Evolutionary conservation across 2,329 filamentous ascomycete species (phyloP).

Genomic region (Parastagonospora nodorum): DNA sequence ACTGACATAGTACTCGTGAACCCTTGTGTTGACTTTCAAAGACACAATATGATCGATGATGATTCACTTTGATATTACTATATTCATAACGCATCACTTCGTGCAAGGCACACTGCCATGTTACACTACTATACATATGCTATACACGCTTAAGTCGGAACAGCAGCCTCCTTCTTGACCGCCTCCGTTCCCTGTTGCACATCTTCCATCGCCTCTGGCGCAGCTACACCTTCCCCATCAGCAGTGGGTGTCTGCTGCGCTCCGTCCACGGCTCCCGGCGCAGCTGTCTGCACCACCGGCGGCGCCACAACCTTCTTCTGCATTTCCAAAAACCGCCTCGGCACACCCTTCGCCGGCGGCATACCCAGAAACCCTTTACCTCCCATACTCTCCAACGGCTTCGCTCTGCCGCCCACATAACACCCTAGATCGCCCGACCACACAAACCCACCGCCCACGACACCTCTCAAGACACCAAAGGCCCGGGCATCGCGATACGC

Average conservation of each 20-base stretch:
- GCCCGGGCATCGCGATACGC: conserved; percentile 79
- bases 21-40: too few species aligned
- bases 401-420: conserved; percentile 71
- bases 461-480: conserved; percentile 79
- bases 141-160: not conserved
- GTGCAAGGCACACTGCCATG: not conserved
- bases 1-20: too few species aligned
- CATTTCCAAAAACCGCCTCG: conserved; percentile 68
- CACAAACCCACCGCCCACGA: conserved; percentile 73
- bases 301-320: conserved; percentile 14
- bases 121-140: not conserved
- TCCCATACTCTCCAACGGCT: conserved; percentile 33
- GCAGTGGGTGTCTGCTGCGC: not conserved
- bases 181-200: not conserved
- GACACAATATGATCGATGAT: too few species aligned
- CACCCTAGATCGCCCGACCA: conserved; percentile 83
- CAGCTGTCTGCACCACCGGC: not conserved
- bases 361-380: conserved; percentile 48
- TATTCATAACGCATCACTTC: conserved; percentile 2
- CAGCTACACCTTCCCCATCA: not conserved
- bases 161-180: conserved; percentile 2
- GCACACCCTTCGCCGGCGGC: conserved; percentile 75
- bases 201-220: not conserved
- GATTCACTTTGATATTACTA: conserved; percentile 1
- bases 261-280: not conserved